A percentile compares a stretch with the other conserved stretches of the same genome.
Conservation (phyloP, 257 asterid species). For the Gentiana dahurica region DNA sequence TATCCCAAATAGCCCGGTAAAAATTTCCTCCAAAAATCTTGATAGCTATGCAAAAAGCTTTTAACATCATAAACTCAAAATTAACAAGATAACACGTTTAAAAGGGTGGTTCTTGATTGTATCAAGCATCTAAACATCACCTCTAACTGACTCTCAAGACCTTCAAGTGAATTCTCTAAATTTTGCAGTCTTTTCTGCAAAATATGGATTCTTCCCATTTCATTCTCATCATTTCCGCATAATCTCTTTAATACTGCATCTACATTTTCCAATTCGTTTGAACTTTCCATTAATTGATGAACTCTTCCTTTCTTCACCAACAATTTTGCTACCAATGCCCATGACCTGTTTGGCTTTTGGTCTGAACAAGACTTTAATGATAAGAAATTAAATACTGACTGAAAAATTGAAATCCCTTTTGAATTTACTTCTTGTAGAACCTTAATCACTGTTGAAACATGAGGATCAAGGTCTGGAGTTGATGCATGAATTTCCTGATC, state of each 20-base stretch:
- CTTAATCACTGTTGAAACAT: conserved; percentile 14
- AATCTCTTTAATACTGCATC: conserved; percentile 9
- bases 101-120: conserved; percentile 17
- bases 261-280: conserved; percentile 15
- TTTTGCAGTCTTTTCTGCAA: conserved; percentile 16
- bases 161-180: conserved; percentile 11
- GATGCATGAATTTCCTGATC: conserved; percentile 10
- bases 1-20: background rate
- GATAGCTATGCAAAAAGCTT: too few relatives aligned
- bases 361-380: conserved; percentile 13
- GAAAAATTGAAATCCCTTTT: conserved; percentile 11
- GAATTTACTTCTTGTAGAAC: conserved; percentile 15
- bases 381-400: conserved; percentile 12
- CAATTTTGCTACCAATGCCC: conserved; percentile 28
- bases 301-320: conserved; percentile 8
- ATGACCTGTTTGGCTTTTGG: conserved; percentile 13
- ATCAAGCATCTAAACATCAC: conserved; percentile 21
- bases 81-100: conserved; percentile 20
- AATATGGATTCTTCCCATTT: background rate
- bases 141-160: conserved; percentile 20
- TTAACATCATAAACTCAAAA: too few relatives aligned
- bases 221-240: conserved; percentile 5
- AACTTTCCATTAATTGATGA: conserved; percentile 8
- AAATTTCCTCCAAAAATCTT: background rate
- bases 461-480: conserved; percentile 11